Conservation (phyloP, 2,329 filamentous ascomycete species). For the Colletotrichum abscissum region DNA sequence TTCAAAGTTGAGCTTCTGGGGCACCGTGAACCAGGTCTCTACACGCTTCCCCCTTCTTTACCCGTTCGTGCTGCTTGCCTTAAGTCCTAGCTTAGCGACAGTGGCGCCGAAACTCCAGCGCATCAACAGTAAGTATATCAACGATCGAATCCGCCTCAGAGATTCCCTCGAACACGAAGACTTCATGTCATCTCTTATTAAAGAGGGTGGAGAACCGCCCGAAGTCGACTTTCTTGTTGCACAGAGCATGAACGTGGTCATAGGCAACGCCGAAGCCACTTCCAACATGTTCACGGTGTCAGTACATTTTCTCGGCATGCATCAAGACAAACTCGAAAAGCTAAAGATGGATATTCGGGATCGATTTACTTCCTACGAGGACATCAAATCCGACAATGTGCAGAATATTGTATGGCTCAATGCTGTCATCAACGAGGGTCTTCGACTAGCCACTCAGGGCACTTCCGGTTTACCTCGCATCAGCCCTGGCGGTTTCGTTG, state of each 20-base stretch:
- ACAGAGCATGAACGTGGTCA: conserved; percentile 7
- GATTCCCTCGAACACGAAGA: not conserved
- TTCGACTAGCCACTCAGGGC: conserved; percentile 35
- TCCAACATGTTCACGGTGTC: conserved; percentile 27
- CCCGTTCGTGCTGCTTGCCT: not conserved
- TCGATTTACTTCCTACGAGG: conserved; percentile 37
- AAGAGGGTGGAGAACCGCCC: not conserved
- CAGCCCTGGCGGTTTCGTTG: conserved; percentile 40
- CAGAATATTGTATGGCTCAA: conserved; percentile 37
- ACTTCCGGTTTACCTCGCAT: conserved; percentile 37
- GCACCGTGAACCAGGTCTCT: conserved; percentile 12
- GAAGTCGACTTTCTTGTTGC: conserved; percentile 7
- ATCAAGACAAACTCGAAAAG: not conserved
- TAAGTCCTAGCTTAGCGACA: not conserved
- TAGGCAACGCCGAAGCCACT: conserved; percentile 6
- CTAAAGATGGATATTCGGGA: conserved; percentile 36
- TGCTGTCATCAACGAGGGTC: conserved; percentile 36
- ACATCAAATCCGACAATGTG: conserved; percentile 33
- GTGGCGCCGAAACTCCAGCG: conserved; percentile 1
- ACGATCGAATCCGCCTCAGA: not conserved
- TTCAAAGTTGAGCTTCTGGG: conserved; percentile 18
- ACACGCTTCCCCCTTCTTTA: conserved; percentile 8
- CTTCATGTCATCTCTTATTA: not conserved
- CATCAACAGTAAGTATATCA: not conserved
- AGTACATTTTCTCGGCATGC: not conserved